A percentile compares a stretch with the other conserved stretches of the same genome.
These are phyloP conservation scores for Golubevia sp. DNA, from an alignment of 1,284 basidiomycete genomes.

Conservation along the genomic window DNA sequence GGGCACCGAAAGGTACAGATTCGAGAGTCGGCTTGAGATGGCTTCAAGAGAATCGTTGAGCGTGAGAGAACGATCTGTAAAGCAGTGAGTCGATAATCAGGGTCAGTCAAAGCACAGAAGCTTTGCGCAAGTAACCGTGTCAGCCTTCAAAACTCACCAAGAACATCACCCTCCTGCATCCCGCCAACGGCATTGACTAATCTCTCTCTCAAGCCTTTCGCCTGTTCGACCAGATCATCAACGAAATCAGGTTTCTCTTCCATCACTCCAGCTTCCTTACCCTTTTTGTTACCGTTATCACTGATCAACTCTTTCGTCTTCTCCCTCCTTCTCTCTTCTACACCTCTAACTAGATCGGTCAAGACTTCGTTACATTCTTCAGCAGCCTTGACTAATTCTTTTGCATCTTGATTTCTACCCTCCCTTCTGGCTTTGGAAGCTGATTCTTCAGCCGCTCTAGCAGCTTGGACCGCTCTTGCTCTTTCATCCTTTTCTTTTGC, in stretches of 20 bases:
- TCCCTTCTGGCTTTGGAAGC: constrained; percentile 14
- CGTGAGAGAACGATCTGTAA: constrained; percentile 14
- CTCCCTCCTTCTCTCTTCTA: constrained; percentile 26
- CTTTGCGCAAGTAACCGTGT: not conserved
- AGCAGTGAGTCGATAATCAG: too few relatives aligned
- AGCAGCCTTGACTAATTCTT: constrained; percentile 18
- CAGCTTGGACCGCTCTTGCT: constrained; percentile 22
- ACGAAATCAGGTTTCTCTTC: constrained; percentile 22
- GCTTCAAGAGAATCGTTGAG: constrained; percentile 38
- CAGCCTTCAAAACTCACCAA: constrained; percentile 6
- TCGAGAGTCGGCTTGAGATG: constrained; percentile 21
- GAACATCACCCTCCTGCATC: constrained; percentile 14
- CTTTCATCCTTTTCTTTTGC: constrained; percentile 41
- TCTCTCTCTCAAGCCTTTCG: constrained; percentile 15
- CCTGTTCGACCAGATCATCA: constrained; percentile 32
- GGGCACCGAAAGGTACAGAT: constrained; percentile 18
- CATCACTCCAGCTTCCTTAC: constrained; percentile 8
- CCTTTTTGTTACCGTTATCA: constrained; percentile 11
- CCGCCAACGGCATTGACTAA: constrained; percentile 11
- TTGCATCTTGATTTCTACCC: constrained; percentile 3
- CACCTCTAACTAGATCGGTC: constrained; percentile 25
- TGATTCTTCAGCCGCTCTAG: constrained; percentile 14
- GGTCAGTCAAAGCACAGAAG: not conserved
- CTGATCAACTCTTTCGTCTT: not conserved
- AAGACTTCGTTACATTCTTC: constrained; percentile 27